phyloP scores from a whole-genome alignment of 257 asterid species.

The Solanum ossicruentum region DNA sequence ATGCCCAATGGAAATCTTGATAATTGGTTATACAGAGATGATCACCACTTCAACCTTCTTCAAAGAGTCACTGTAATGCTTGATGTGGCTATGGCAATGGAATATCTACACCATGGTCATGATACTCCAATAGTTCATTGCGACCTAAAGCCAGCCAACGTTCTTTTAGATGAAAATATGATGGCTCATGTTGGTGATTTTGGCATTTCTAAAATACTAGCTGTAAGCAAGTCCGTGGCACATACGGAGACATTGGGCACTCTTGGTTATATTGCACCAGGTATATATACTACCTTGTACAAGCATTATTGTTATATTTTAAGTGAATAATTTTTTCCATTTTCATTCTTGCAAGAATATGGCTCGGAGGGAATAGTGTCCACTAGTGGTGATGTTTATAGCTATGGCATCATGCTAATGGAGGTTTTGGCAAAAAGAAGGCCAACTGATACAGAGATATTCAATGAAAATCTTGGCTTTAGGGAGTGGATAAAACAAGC shows the following conservation, averaged over 20 bases:
- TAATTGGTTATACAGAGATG: conserved; percentile 8
- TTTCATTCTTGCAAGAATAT: conserved; percentile 6
- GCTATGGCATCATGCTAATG: conserved; percentile 19
- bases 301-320: not conserved
- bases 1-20: conserved; percentile 30
- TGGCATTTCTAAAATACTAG: not conserved
- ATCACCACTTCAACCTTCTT: not conserved
- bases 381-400: conserved; percentile 14
- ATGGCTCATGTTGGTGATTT: not conserved
- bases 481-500: conserved; percentile 13
- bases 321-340: not conserved
- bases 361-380: conserved; percentile 22
- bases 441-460: conserved; percentile 14
- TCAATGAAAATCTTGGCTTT: conserved; percentile 6
- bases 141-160: conserved; percentile 12
- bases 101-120: conserved; percentile 23
- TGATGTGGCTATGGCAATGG: conserved; percentile 25
- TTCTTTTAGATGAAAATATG: not conserved
- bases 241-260: conserved; percentile 20
- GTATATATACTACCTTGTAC: not conserved
- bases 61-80: conserved; percentile 11
- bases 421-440: conserved; percentile 16
- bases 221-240: not conserved
- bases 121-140: conserved; percentile 19
- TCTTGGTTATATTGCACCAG: conserved; percentile 31